These are phyloP conservation scores for Coemansia sp. DNA, from an alignment of 192 early-diverging fungal species.

Conservation along the genomic window DNA sequence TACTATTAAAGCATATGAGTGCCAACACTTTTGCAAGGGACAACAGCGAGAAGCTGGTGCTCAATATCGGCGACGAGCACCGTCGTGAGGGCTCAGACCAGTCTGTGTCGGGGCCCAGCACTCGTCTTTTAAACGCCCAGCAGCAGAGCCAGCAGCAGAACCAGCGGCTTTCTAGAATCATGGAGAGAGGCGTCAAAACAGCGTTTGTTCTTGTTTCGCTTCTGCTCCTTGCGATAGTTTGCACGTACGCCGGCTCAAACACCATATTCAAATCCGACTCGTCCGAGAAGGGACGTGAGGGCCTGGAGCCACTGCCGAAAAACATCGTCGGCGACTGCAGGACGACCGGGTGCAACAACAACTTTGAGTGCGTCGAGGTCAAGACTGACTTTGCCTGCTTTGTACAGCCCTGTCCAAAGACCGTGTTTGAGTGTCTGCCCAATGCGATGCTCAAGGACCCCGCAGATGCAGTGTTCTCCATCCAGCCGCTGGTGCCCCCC, in stretches of 20 bases:
- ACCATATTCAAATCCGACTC: slow-evolving; percentile 1
- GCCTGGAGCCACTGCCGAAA: not conserved
- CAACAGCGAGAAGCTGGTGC: not conserved
- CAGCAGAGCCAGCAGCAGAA: not conserved
- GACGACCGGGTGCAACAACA: slow-evolving; percentile 21
- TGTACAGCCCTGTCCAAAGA: slow-evolving; percentile 26
- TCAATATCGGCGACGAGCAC: not conserved
- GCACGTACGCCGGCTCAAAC: slow-evolving; percentile 9
- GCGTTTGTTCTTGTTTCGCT: slow-evolving; percentile 1
- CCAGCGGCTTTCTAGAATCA: not conserved
- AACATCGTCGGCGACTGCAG: slow-evolving; percentile 21
- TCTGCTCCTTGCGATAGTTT: slow-evolving; percentile 6
- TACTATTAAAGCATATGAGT: not conserved
- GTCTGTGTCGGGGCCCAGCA: too few species aligned
- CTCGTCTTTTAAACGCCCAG: too few species aligned
- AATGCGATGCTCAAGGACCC: slow-evolving; percentile 16
- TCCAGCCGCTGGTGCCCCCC: slow-evolving; percentile 6
- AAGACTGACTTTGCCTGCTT: slow-evolving; percentile 26
- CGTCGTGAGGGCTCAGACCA: too few species aligned
- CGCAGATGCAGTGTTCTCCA: slow-evolving; percentile 10
- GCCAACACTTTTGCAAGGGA: not conserved
- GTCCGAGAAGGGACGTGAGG: not conserved
- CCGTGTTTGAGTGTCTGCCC: slow-evolving; percentile 32
- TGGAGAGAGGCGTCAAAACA: slow-evolving; percentile 4
- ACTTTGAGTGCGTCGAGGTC: slow-evolving; percentile 23